phyloP scores from a whole-genome alignment of 768 basidiomycete species.

The Fomitopsis pulvina region DNA sequence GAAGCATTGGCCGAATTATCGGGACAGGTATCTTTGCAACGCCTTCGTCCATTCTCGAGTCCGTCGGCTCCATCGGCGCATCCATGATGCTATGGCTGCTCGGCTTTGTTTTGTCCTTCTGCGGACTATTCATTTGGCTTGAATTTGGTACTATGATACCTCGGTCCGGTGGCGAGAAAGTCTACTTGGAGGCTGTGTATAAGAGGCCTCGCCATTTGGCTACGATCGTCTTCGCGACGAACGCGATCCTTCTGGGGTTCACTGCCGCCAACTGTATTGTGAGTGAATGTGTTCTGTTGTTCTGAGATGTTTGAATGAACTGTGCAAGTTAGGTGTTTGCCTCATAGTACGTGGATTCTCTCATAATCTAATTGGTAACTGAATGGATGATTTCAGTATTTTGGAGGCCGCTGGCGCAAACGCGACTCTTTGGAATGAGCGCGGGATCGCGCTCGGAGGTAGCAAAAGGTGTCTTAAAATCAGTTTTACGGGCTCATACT shows the following conservation, averaged over 20 bases:
- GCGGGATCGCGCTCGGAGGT: slow-evolving; percentile 57
- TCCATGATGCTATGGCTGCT: slow-evolving; percentile 61
- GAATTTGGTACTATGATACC: slow-evolving; percentile 62
- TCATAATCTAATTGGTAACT: background rate
- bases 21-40: slow-evolving; percentile 65
- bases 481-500: background rate
- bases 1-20: slow-evolving; percentile 47
- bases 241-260: slow-evolving; percentile 31
- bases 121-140: slow-evolving; percentile 56
- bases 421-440: slow-evolving; percentile 39
- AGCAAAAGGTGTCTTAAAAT: background rate
- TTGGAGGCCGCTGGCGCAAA: slow-evolving; percentile 28
- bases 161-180: slow-evolving; percentile 56
- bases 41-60: slow-evolving; percentile 49
- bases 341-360: slow-evolving; percentile 21
- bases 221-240: slow-evolving; percentile 28
- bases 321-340: slow-evolving; percentile 13
- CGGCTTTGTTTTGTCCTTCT: slow-evolving; percentile 51
- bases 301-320: background rate
- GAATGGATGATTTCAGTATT: too few species aligned
- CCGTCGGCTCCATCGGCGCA: slow-evolving; percentile 52
- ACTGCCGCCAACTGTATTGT: slow-evolving; percentile 26
- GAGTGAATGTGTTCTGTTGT: slow-evolving; percentile 2
- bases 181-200: slow-evolving; percentile 54
- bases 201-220: slow-evolving; percentile 25